These are phyloP conservation scores for Aspergillus sp. DNA, from an alignment of 2,329 filamentous ascomycete species.

Conservation along the genomic window DNA sequence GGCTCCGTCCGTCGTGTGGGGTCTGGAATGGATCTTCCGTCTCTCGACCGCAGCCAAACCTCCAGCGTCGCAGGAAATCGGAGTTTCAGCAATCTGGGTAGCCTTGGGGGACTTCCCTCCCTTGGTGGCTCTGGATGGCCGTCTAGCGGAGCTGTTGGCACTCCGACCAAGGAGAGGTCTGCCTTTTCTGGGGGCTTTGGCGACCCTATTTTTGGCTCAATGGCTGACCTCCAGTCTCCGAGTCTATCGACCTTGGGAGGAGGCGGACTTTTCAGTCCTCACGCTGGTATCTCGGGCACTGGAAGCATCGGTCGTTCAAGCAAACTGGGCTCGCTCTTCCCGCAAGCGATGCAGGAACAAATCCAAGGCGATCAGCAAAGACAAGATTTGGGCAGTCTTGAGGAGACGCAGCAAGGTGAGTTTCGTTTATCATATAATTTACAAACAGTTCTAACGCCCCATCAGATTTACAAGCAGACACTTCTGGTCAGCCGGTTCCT, in stretches of 20 bases:
- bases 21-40: slow-evolving; percentile 55
- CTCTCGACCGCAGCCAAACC: slow-evolving; percentile 84
- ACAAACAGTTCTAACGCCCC: not conserved
- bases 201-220: slow-evolving; percentile 68
- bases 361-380: slow-evolving; percentile 66
- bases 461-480: slow-evolving; percentile 45
- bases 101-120: slow-evolving; percentile 53
- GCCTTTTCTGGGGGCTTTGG: slow-evolving; percentile 53
- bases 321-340: slow-evolving; percentile 85
- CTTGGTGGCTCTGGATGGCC: slow-evolving; percentile 52
- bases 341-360: slow-evolving; percentile 83
- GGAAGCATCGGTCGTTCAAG: slow-evolving; percentile 73
- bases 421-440: not conserved
- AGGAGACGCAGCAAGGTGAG: slow-evolving; percentile 61
- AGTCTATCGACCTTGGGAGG: slow-evolving; percentile 40
- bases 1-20: slow-evolving; percentile 55
- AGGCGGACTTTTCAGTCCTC: slow-evolving; percentile 64
- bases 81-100: slow-evolving; percentile 63
- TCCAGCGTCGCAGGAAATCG: slow-evolving; percentile 78
- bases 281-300: slow-evolving; percentile 52
- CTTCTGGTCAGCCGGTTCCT: slow-evolving; percentile 27
- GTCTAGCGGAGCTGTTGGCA: slow-evolving; percentile 70
- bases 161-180: slow-evolving; percentile 61
- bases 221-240: slow-evolving; percentile 68
- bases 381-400: slow-evolving; percentile 60